Conservation (phyloP, 768 basidiomycete genomes). For the Russula griseocarnosa region DNA sequence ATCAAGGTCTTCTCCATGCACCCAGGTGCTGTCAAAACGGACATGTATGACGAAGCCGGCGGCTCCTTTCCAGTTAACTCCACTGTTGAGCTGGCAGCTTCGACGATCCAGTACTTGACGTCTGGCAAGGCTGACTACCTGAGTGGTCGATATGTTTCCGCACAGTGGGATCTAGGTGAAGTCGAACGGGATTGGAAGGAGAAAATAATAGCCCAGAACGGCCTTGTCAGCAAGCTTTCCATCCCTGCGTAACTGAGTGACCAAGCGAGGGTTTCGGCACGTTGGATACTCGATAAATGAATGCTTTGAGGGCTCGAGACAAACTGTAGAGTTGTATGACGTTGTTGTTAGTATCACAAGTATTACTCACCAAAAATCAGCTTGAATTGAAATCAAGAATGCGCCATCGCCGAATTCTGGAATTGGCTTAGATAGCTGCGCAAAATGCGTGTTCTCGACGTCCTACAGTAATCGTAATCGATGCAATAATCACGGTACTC, state of each 20-base stretch:
- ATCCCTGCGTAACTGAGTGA: neutral
- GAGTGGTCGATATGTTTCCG: neutral
- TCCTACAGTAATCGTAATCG: too few relatives aligned
- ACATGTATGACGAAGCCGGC: neutral
- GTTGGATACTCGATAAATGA: too few relatives aligned
- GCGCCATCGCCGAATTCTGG: neutral
- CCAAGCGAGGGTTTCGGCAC: too few relatives aligned
- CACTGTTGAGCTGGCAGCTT: neutral
- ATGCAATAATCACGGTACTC: too few relatives aligned
- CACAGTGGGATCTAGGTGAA: too few relatives aligned
- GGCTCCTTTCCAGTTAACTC: neutral
- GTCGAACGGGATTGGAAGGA: conserved; percentile 6
- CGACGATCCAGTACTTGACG: conserved; percentile 6
- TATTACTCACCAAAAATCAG: neutral
- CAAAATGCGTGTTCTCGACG: too few relatives aligned
- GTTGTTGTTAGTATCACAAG: too few relatives aligned
- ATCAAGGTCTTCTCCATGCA: conserved; percentile 6
- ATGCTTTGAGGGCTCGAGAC: too few relatives aligned
- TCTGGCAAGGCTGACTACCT: conserved; percentile 13
- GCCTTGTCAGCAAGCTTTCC: too few relatives aligned
- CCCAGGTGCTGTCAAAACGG: neutral
- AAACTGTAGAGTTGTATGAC: too few relatives aligned
- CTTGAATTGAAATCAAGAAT: neutral
- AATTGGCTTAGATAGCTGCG: too few relatives aligned
- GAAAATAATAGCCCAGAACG: conserved; percentile 2